Base-by-base conservation (phyloP, 176 grass and related monocot genomes). In the sorghum (Sorghum bicolor) region DNA sequence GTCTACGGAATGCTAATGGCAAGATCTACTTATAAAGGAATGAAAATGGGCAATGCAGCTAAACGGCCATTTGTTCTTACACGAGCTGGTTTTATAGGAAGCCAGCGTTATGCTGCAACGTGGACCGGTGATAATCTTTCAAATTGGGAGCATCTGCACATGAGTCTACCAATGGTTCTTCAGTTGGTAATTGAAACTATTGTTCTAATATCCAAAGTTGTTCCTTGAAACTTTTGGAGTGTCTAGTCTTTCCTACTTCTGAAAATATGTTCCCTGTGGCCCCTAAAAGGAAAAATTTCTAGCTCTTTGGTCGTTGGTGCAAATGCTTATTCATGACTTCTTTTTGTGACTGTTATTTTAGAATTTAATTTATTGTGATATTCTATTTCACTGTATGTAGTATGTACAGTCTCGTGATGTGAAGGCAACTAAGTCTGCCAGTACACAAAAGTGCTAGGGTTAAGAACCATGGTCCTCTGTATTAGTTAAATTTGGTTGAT, bases 1-100 rank as follows among this genome's bases (percentile, higher is more conserved):
- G 95, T 90, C 33, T 98, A 95, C 70, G 91, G 95, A 83, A 90
- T 98, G 95, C 85, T 98, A 75, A 98, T 95, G 95, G 92, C 92
- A 88, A 91, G 92, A 81, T 95, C 92, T 69, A 98, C 95, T 45
- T 85, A 90, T 70, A 91, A 98, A 80, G 95, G 95, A 82, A 95
- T 98, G 92, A 85, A 78, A 86, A 88, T 93, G 87, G 77, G 82
- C 33, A 89, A 76, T 87, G 47, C 77, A 31, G 87, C 73, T 20
- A 98, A 92, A 79, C 84, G 95, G 1, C 92, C 92, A 60, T 98
- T 98, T 86, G 92, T 98, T 71, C 95, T 98, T 79, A 98, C 95
- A 28, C 83, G 95, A 94, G 92, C 95, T 83, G 96, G 96, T 64
- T 98, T 93, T 85, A 84, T 98, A 81, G 96, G 96, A 80, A 95